Evolutionary conservation across 805 yeast species (phyloP), one percentile per base, ranked within the genome.

Genomic region (Yarrowia bubula): DNA sequence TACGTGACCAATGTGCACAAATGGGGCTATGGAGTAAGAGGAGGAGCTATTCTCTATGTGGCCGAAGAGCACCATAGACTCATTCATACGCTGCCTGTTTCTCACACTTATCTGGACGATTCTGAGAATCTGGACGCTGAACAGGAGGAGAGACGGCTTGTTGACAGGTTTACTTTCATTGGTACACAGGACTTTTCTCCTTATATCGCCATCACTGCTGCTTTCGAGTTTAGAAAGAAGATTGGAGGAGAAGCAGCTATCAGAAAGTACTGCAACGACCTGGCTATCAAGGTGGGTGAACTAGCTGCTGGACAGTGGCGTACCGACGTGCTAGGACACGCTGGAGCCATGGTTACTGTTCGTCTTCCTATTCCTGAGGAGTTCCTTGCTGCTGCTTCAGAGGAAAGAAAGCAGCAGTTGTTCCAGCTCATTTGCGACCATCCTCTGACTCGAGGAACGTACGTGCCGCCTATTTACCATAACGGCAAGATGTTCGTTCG

Each of bases 1-100:
- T 82, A 79, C 71, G 78, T 81, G 28, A 75, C 87, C 18, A 88
- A 88, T 70, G 75, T 87, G 17, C 92, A 88, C 77, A 88, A 88
- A 71, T 88, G 92, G 92, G 75, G 79, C 43, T 84, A 71, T 68
- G 79, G 80, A 22, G 89, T 90, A 3, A 77, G 84, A 48, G 83
- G 86, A 4, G 80, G 81, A 69, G 87, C 88, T 0, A 75, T 85
- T 33, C 71, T 88, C 58, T 87, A 87, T 69, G 88, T 83, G 7
- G 79, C 81, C 67, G 78, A 79, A 2, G 76, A 78, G 64, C 83
- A 81, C 70, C 90, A 85, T 65, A 70, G 72, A 0, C 43, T 67
- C 1, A 75, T 87, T 64, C 87, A 85, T 66, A 80, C 88, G 0
- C 70, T 84, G 66, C 90, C 92, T 0, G 75, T 87, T 4, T 81